Evolutionary conservation across 2,329 filamentous ascomycete species (phyloP), one percentile per base, ranked within the genome.

Genomic region (Colletotrichum paranaense): DNA sequence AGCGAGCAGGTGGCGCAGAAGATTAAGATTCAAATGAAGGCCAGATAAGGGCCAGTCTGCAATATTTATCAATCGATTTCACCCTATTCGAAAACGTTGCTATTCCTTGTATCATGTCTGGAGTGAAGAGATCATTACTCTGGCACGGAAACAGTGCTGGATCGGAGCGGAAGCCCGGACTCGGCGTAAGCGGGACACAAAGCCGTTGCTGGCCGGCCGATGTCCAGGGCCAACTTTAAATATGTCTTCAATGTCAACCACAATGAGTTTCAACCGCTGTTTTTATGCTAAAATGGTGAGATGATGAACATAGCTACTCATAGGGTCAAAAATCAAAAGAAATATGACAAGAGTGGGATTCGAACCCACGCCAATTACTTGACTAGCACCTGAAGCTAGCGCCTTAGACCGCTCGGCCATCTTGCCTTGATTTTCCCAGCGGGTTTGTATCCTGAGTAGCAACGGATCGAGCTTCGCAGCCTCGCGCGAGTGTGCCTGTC

Each of bases 21-120:
- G 59, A 74, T 74, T 52, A 75, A 75, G 57, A 57, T 76, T n/a
- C 74, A 77, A 38, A 60, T 68, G 19, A 64, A 74, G 24, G 76
- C 76, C 1, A 79, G 79, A 28, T 74, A 62, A 62, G 74, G 72
- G 6, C 26, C 75, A 6, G 72, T 72, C 75, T 55, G 11, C 26
- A 5, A 24, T 53, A 14, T 9, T 7, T 26, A 9, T 11, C 5
- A 26, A 4, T 3, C 42, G 7, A 2, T 9, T 11, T 22, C 4
- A 22, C 4, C 19, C 1, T 19, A n/a, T 4, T 9, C 8, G 42
- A 35, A 1, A 49, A 8, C 16, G 14, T 49, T 49, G 42, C 42
- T 8, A 22, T 49, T 4, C 8, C 19, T 49, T 19, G 14, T 5
- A 0, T 42, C 1, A 49, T 49, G 8, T 19, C 8, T n/a, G 19